Evolutionary conservation across 2,329 filamentous ascomycete species (phyloP), one percentile per base, ranked within the genome.

Genomic region (Apiospora aurea): DNA sequence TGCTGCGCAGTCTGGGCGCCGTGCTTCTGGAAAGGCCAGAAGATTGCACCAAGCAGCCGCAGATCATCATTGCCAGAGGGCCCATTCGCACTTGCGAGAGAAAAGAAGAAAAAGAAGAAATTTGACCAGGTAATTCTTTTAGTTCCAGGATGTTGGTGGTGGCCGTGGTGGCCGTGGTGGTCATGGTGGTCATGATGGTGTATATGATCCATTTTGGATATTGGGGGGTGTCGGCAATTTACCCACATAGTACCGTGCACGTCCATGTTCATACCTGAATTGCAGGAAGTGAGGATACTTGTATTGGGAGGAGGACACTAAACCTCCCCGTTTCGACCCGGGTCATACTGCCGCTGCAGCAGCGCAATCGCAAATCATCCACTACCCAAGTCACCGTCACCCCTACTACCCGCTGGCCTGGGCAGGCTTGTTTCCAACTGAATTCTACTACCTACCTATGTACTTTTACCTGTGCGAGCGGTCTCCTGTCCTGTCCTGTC

Each of bases 281-380:
- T 64, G 57, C 34, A 64, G 34, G 57, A n/a, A 24, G 57, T 18
- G 51, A 64, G 57, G 57, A 64, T 64, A n/a, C n/a, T n/a, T n/a
- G n/a, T n/a, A 64, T 64, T 64, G 57, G 57, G 57, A 64, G 57
- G 57, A 64, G 57, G 34, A 64, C 57, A 64, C 57, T 64, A 64
- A 34, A n/a, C 10, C 57, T 64, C 57, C 29, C 34, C 57, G 57
- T 64, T 64, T 64, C 57, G 57, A 64, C 57, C 57, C 57, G 57
- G 57, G 57, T 41, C 57, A 16, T 41, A 41, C 57, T 64, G 57
- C 57, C 57, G 57, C 57, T 34, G 57, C 57, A 41, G 49, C 49
- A 53, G 26, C 53, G 53, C 53, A 64, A 64, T 64, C 57, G 57
- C 57, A 64, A 64, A 64, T 64, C 57, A 64, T 41, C 57, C 57